Evolutionary conservation across 176 grass and related monocot genomes (phyloP).

Genomic region (Zoysia japonica): DNA sequence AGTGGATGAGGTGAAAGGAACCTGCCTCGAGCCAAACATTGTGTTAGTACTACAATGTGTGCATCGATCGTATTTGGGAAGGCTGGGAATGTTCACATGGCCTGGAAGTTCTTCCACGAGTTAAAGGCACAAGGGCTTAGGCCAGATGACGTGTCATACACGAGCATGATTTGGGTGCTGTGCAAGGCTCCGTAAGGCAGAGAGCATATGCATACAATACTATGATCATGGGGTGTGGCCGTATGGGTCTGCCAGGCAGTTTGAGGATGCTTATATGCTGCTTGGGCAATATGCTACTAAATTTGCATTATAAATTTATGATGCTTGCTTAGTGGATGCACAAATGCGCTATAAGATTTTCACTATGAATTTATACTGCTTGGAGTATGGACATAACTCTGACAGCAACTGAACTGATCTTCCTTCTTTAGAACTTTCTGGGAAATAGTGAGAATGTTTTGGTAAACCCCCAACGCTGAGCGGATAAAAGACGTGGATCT

Average conservation of each 20-base stretch:
- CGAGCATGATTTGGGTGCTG: no score
- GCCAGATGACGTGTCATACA: no score
- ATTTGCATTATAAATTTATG: neutral
- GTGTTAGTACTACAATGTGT: constrained; percentile 72
- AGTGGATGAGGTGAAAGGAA: no score
- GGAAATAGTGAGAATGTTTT: no score
- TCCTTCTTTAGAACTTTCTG: neutral
- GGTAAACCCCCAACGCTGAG: neutral
- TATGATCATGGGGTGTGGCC: constrained; percentile 67
- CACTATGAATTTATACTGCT: neutral
- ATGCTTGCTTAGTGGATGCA: no score
- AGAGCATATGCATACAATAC: constrained; percentile 79
- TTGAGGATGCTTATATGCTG: constrained; percentile 67
- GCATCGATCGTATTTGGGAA: constrained; percentile 42
- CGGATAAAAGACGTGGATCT: no score
- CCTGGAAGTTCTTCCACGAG: neutral
- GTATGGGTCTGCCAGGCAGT: constrained; percentile 66
- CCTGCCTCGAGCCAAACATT: constrained; percentile 34
- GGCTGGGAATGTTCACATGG: constrained; percentile 52
- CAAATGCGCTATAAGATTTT: no score
- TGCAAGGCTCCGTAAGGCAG: constrained; percentile 41
- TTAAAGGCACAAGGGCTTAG: no score
- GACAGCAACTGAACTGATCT: no score
- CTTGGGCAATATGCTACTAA: constrained; percentile 40
- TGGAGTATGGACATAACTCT: neutral